Base-by-base conservation (phyloP, 768 basidiomycete genomes). In the Tylopilus intermedius region DNA sequence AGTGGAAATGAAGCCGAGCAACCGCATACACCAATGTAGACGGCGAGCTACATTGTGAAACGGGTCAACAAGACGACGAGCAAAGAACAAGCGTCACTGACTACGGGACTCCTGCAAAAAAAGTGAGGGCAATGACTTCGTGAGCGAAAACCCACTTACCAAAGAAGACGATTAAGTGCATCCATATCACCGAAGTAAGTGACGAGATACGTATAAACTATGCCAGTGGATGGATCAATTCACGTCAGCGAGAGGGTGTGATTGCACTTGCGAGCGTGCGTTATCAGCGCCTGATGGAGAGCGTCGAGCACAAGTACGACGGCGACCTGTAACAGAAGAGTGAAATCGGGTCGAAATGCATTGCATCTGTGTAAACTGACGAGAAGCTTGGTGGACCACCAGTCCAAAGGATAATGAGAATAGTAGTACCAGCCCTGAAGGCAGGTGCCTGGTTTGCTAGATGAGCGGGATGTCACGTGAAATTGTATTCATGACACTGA, bases 391-490 rank as follows among this genome's bases (percentile, higher is more conserved):
- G 75, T 68, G 13, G 71, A 66, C 78, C 79, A 81, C 24, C 65
- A 59, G 61, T 83, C 82, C 24, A 65, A 69, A 48, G 79, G 75
- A 59, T 82, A 71, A 2, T 53, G 74, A 14, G 67, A 71, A 51
- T 65, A 82, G 58, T 83, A 84, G 56, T 76, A 81, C 72, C 74
- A 80, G 1, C 74, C 72, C 62, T 84, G 82, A 27, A 82, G 65
- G 38, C 71, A 71, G 7, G 79, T 78, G n/a, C 82, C 82, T 84
- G 2, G 51, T 18, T 29, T 22, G n/a, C 9, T 15, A n/a, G 27
- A 18, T 59, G 33, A 41, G 54, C 4, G 8, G 14, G 13, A 14
- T 14, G 21, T 0, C 13, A 13, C 5, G 35, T 22, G 29, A 6
- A 38, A 22, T 13, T 14, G 14, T n/a, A 8, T n/a, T 9, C 21